Evolutionary conservation across 192 early-diverging fungal genomes (phyloP), one percentile per base, ranked within the genome.

Genomic region (Coemansia aciculifera): DNA sequence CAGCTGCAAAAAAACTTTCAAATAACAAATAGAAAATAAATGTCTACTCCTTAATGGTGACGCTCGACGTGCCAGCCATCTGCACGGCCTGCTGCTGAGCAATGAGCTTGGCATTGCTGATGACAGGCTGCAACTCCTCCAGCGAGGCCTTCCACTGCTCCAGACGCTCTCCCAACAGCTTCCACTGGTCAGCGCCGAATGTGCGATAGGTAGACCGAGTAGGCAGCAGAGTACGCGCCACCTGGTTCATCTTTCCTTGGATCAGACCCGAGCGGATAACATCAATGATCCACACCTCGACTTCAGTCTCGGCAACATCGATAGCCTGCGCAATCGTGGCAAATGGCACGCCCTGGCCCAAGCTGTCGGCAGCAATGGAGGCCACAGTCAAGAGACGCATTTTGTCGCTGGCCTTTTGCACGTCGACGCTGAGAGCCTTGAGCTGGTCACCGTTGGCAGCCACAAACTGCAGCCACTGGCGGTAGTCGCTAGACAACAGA

Each of bases 231-330:
- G 91, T 90, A 64, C 90, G 88, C 59, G 85, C 86, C 19, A 96
- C 84, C 84, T 99, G 97, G 85, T 97, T 90, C 85, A 99, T 90
- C 84, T 93, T 94, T 66, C 92, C 95, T 72, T 99, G 95, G 19
- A 97, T 86, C 68, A 99, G 86, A 46, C 93, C 93, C 29, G 92
- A 89, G 40, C 94, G 91, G 57, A 99, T 95, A 11, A 89, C 93
- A 72, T 95, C 92, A 75, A 98, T 97, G 21, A 95, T 88, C 94
- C 95, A 98, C 85, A 95, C 76, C 85, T 98, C 96, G 11, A 98
- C 94, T 32, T 96, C 93, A 17, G 84, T 86, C 61, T 87, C 88
- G 13, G 85, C 77, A 59, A 98, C 87, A 57, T 87, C 87, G 34
- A 98, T 84, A 3, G 88, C 89, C 57, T 84, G 76, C 43, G 92